Conservation (phyloP, 1,284 basidiomycete genomes). For the Athelia sp. region DNA sequence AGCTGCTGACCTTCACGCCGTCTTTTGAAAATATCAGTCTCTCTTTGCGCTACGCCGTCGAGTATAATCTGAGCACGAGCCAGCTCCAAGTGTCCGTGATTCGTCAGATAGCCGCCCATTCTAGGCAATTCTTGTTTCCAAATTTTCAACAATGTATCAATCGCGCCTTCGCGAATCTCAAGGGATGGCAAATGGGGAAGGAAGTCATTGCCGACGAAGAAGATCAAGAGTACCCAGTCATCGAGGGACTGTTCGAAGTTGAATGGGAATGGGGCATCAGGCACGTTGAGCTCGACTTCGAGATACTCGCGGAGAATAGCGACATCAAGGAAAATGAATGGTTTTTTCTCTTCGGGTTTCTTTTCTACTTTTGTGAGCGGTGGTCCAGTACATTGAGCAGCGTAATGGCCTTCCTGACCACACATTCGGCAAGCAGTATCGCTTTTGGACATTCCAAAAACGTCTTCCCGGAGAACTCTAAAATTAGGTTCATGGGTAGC, state of each 20-base stretch:
- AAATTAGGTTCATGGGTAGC: conserved; percentile 99
- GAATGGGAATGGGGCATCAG: conserved; percentile 81
- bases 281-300: conserved; percentile 88
- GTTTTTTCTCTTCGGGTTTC: conserved; percentile 80
- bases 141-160: conserved; percentile 93
- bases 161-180: conserved; percentile 98
- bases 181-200: conserved; percentile 95
- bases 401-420: conserved; percentile 92
- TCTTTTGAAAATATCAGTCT: conserved; percentile 94
- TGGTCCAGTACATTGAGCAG: conserved; percentile 84
- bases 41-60: conserved; percentile 86
- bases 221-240: conserved; percentile 99
- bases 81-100: conserved; percentile 89
- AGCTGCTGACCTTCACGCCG: conserved; percentile 73
- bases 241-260: conserved; percentile 96
- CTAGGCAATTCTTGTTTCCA: conserved; percentile 91
- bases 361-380: conserved; percentile 62
- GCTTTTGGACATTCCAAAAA: conserved; percentile 84
- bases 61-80: conserved; percentile 89
- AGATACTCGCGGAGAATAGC: conserved; percentile 95
- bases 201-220: conserved; percentile 99
- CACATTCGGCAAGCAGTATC: conserved; percentile 83
- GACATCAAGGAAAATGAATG: conserved; percentile 99
- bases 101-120: conserved; percentile 97
- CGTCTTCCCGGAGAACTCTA: conserved; percentile 96